Percentiles rank a stretch among this genome's conserved stretches.
Conservation (phyloP, 2,329 filamentous ascomycete species). For the Xylariaceae sp. region DNA sequence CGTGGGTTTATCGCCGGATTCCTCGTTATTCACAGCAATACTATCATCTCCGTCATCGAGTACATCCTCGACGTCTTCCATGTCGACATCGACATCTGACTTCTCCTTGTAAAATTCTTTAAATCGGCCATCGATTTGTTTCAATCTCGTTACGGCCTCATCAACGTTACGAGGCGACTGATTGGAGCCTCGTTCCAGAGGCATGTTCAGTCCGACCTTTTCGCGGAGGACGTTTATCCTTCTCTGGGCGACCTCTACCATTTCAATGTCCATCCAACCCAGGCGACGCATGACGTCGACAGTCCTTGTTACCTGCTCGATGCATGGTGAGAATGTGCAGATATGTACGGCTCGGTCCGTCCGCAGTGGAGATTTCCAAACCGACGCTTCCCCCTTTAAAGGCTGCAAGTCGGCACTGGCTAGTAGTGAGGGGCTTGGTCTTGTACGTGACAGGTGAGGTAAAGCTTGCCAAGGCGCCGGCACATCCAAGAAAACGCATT, state of each 20-base stretch:
- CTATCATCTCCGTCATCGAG: conserved; percentile 30
- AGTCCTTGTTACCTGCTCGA: conserved; percentile 89
- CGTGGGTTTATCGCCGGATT: conserved; percentile 17
- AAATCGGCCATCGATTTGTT: conserved; percentile 65
- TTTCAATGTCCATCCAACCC: conserved; percentile 87
- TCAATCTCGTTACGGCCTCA: conserved; percentile 69
- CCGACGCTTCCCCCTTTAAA: conserved; percentile 18
- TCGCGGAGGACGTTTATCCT: conserved; percentile 79
- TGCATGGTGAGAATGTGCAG: conserved; percentile 94
- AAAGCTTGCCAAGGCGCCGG: conserved; percentile 77
- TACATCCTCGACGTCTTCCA: conserved; percentile 34
- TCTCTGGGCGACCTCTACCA: conserved; percentile 81
- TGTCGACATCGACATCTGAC: conserved; percentile 33
- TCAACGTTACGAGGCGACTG: conserved; percentile 66
- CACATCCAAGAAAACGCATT: conserved; percentile 72
- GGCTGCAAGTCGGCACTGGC: conserved; percentile 18
- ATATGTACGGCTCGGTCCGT: conserved; percentile 67
- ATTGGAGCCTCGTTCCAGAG: conserved; percentile 64
- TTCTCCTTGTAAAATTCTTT: conserved; percentile 53
- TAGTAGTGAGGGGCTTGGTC: conserved; percentile 31
- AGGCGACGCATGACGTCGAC: conserved; percentile 72
- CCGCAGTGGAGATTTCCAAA: conserved; percentile 60
- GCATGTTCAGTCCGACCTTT: conserved; percentile 62
- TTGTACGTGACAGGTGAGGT: conserved; percentile 61
- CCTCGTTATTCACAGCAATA: conserved; percentile 18